A percentile compares a stretch with the other conserved stretches of the same genome.
Evolutionary conservation across 2,329 filamentous ascomycete species (phyloP).

Genomic region (Knufia fluminis): DNA sequence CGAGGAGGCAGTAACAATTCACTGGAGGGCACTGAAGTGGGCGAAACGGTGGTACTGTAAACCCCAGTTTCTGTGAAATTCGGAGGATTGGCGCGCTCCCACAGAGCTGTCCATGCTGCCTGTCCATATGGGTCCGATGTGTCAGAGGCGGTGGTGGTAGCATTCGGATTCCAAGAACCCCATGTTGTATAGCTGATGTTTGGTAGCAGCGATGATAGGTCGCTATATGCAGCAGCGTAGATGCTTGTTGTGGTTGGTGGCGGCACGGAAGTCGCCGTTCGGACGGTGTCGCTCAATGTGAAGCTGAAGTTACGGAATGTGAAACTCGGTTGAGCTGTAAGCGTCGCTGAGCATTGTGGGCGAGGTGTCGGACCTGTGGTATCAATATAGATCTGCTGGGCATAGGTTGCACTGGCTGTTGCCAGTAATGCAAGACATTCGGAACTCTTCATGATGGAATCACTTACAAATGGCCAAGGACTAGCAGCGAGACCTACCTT

Average conservation of each 20-base stretch:
- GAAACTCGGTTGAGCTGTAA: slow-evolving; percentile 21
- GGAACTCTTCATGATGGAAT: background rate
- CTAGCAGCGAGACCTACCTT: no score
- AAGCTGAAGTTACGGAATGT: slow-evolving; percentile 25
- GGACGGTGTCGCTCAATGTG: slow-evolving; percentile 26
- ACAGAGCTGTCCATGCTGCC: slow-evolving; percentile 30
- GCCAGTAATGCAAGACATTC: background rate
- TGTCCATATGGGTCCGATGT: slow-evolving; percentile 27
- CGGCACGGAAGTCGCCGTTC: slow-evolving; percentile 28
- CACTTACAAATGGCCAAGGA: background rate
- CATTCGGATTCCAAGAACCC: slow-evolving; percentile 29
- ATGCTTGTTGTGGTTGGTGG: slow-evolving; percentile 25
- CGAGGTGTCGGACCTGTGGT: slow-evolving; percentile 22
- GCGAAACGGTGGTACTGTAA: slow-evolving; percentile 42
- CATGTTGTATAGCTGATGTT: slow-evolving; percentile 26
- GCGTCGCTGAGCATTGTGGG: slow-evolving; percentile 22
- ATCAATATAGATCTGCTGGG: slow-evolving; percentile 25
- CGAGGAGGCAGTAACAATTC: slow-evolving; percentile 48
- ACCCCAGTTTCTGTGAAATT: slow-evolving; percentile 30
- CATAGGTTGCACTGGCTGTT: background rate
- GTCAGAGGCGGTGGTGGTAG: slow-evolving; percentile 25
- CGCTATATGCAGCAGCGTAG: slow-evolving; percentile 25
- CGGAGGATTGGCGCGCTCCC: slow-evolving; percentile 25
- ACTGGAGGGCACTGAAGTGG: slow-evolving; percentile 45
- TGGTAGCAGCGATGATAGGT: slow-evolving; percentile 22